Percentiles rank a stretch among this genome's conserved stretches.
Evolutionary conservation across 352 stramenopile species (phyloP).

Genomic region (Phytophthora megakarya): DNA sequence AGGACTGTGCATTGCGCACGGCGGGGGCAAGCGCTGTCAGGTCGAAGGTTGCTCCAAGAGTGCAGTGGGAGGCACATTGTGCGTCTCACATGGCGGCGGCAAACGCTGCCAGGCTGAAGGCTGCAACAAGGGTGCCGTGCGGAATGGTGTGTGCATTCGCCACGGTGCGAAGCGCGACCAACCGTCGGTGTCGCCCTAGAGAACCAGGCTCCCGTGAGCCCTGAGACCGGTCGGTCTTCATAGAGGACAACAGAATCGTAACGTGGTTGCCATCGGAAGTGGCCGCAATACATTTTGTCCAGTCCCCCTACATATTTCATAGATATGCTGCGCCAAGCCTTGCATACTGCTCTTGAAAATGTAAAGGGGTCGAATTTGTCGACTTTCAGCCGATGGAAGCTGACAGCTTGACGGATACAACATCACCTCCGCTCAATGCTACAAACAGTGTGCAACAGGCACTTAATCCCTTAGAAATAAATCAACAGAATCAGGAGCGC

Average conservation of each 20-base stretch:
- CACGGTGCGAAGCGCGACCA: conserved; percentile 76
- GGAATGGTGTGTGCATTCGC: conserved; percentile 87
- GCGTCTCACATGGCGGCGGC: conserved; percentile 73
- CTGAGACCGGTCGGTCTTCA: conserved; percentile 16
- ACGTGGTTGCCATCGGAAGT: conserved; percentile 45
- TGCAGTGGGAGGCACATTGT: conserved; percentile 65
- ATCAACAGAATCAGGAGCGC: conserved; percentile 31
- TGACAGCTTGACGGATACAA: conserved; percentile 10
- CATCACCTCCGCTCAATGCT: background rate
- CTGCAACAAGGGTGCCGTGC: conserved; percentile 86
- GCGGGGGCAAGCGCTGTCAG: conserved; percentile 81
- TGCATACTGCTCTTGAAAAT: conserved; percentile 5
- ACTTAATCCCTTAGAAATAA: conserved; percentile 33
- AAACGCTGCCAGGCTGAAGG: conserved; percentile 74
- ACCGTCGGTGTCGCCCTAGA: conserved; percentile 29
- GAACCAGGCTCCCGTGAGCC: conserved; percentile 13
- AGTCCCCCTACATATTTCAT: conserved; percentile 17
- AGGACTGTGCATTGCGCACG: conserved; percentile 82
- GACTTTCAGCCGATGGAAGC: conserved; percentile 25
- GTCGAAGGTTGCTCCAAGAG: conserved; percentile 69
- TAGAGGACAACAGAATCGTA: conserved; percentile 32
- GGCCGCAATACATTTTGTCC: conserved; percentile 38
- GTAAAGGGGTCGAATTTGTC: conserved; percentile 6
- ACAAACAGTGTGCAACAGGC: conserved; percentile 10
- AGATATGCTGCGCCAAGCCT: conserved; percentile 11